Evolutionary conservation across 768 basidiomycete genomes (phyloP), one percentile per base, ranked within the genome.

Genomic region (Leccinum olivaceopallidum): DNA sequence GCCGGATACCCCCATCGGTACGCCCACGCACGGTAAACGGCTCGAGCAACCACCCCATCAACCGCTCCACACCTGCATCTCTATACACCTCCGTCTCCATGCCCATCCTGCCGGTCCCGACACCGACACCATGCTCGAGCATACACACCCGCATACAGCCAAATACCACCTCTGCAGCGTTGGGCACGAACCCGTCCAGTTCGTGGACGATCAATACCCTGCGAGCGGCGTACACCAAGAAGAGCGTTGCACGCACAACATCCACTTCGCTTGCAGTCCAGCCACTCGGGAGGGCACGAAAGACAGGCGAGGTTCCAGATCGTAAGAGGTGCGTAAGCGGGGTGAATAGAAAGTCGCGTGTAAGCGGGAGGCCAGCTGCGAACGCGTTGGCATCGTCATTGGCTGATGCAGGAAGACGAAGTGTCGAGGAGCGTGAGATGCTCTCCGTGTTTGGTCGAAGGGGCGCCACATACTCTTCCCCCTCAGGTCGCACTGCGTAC

Each of bases 121-220:
- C 48, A 64, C 73, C 70, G 5, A 67, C 72, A 1, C 84, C 92
- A 69, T 96, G 92, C 72, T 98, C 95, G 30, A 98, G 84, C 94
- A 97, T 95, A 75, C 94, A 94, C 16, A 97, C 85, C 64, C 92
- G 92, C 92, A 97, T 95, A 63, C 94, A 89, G 20, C 81, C 83
- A 65, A 95, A 89, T 5, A 90, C 78, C 8, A 86, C 71, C 8
- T 77, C 67, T 14, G 67, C 63, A 0, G 69, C 60, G 22, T 48
- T 18, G 6, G 63, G 55, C 28, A 55, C 64, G 34, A 83, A 81
- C 24, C 67, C 61, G 1, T 57, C 62, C 37, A 86, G 73, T 2
- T 78, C 77, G 66, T 80, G 80, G 10, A 68, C 69, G 16, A 68
- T 63, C 34, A 88, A 67, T 6, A 83, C 71, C 50, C 83, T 78